phyloP scores from a whole-genome alignment of 2,329 filamentous ascomycete genomes.

The Fusarium guadeloupense region DNA sequence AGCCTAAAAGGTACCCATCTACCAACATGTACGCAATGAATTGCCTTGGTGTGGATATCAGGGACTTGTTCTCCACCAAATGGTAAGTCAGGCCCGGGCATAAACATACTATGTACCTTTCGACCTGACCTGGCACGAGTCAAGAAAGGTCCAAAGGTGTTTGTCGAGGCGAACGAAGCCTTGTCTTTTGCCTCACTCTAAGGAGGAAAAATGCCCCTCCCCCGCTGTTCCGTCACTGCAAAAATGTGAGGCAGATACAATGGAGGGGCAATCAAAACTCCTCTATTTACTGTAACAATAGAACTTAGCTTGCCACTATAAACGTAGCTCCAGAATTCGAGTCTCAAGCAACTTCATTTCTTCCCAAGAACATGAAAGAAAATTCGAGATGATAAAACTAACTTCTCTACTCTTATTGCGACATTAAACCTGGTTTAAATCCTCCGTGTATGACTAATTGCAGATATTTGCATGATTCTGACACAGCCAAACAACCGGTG shows the following conservation, averaged over 20 bases:
- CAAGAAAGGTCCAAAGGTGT: no score
- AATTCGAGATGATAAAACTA: conserved; percentile 4
- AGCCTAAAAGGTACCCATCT: conserved; percentile 2
- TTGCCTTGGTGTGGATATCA: conserved; percentile 25
- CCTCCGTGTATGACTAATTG: conserved; percentile 36
- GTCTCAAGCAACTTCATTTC: not conserved
- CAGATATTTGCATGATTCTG: conserved; percentile 42
- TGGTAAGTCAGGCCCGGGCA: no score
- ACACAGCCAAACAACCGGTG: no score
- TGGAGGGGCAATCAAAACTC: conserved; percentile 17
- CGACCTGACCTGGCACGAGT: no score
- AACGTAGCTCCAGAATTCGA: not conserved
- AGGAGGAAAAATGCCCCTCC: conserved; percentile 24
- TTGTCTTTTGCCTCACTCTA: not conserved
- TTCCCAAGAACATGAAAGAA: conserved; percentile 5
- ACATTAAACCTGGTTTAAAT: conserved; percentile 15
- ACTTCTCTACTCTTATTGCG: not conserved
- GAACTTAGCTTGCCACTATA: conserved; percentile 14
- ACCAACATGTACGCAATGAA: conserved; percentile 20
- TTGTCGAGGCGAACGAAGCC: not conserved
- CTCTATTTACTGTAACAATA: not conserved
- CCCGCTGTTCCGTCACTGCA: conserved; percentile 15
- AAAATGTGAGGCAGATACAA: not conserved
- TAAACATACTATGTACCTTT: conserved; percentile 11
- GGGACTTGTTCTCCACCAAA: conserved; percentile 25